phyloP scores from a whole-genome alignment of 257 asterid genomes.

The Nemophila menziesii region DNA sequence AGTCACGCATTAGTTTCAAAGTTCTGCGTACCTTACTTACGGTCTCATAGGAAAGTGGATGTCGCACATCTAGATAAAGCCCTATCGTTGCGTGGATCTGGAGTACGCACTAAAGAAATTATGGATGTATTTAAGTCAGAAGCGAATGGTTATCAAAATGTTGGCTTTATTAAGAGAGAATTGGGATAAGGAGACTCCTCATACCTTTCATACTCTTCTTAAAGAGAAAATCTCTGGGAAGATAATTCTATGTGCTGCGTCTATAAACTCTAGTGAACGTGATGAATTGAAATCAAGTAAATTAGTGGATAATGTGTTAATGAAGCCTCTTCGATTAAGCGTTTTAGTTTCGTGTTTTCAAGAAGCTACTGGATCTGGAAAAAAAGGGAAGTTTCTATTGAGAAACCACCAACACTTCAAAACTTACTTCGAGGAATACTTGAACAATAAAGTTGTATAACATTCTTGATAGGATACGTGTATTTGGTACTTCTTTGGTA shows the following conservation, averaged over 20 bases:
- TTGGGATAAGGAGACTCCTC: constrained; percentile 38
- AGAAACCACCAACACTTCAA: constrained; percentile 25
- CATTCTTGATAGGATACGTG: too few relatives aligned
- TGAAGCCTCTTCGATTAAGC: constrained; percentile 54
- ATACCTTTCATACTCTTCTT: constrained; percentile 26
- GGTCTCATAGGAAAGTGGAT: too few relatives aligned
- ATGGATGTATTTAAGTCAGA: too few relatives aligned
- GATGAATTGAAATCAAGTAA: constrained; percentile 34
- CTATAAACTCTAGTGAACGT: constrained; percentile 24
- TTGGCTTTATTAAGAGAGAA: too few relatives aligned
- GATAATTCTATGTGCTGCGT: constrained; percentile 31
- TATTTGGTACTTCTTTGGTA: too few relatives aligned
- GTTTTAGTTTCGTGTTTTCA: constrained; percentile 35
- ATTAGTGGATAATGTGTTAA: constrained; percentile 33
- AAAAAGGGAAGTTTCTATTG: constrained; percentile 24
- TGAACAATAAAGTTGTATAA: too few relatives aligned
- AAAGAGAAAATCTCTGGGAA: constrained; percentile 31
- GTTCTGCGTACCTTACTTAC: too few relatives aligned
- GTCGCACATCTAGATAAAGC: too few relatives aligned
- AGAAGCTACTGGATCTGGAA: constrained; percentile 35
- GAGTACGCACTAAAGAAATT: too few relatives aligned
- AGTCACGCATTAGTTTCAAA: too few relatives aligned
- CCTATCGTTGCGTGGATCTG: too few relatives aligned
- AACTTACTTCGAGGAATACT: constrained; percentile 38
- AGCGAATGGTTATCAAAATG: too few relatives aligned